Conservation (phyloP, 352 stramenopile species). For the Phytophthora palmivora region DNA sequence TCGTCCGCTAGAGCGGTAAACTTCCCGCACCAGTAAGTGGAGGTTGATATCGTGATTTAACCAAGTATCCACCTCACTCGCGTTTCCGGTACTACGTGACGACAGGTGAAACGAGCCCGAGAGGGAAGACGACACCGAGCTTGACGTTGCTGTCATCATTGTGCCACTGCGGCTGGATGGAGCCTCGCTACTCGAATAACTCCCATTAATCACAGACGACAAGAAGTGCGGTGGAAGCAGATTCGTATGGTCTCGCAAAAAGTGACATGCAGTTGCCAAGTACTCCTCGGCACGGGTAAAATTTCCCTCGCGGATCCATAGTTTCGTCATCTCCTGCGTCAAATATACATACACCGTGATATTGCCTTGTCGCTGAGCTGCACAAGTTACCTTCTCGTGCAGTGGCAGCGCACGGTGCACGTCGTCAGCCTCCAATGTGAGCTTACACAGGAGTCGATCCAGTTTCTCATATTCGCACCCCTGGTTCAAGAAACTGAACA, state of each 20-base stretch:
- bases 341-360: conserved; percentile 88
- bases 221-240: conserved; percentile 72
- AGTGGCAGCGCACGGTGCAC: conserved; percentile 74
- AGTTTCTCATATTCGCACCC: conserved; percentile 80
- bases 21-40: conserved; percentile 80
- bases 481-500: conserved; percentile 79
- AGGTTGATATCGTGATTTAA: conserved; percentile 86
- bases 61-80: conserved; percentile 79
- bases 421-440: conserved; percentile 83
- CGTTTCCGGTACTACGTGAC: conserved; percentile 59
- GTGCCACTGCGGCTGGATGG: conserved; percentile 66
- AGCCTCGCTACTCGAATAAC: conserved; percentile 63
- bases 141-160: conserved; percentile 73
- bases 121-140: conserved; percentile 69
- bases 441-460: conserved; percentile 71
- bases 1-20: conserved; percentile 83
- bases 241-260: conserved; percentile 73
- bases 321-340: conserved; percentile 77
- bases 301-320: conserved; percentile 82
- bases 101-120: conserved; percentile 65
- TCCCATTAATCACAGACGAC: conserved; percentile 50
- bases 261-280: conserved; percentile 65
- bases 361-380: conserved; percentile 78
- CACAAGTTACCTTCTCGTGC: conserved; percentile 80
- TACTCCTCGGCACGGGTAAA: conserved; percentile 81